Evolutionary conservation across 768 basidiomycete genomes (phyloP).

Genomic region (Tricholomella constricta): DNA sequence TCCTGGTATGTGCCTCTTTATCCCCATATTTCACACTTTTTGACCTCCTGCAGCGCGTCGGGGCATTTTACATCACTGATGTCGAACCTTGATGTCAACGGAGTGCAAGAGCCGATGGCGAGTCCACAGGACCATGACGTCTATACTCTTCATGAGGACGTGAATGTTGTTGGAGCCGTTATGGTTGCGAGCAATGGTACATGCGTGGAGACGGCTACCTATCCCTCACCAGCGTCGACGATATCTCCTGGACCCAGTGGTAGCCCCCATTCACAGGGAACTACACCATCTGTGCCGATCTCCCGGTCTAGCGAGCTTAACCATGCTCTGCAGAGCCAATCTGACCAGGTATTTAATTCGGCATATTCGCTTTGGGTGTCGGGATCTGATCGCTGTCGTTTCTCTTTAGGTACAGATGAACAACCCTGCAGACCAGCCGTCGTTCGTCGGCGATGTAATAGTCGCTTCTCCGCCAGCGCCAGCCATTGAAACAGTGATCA

Average conservation of each 20-base stretch:
- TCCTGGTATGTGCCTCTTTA: slow-evolving; percentile 39
- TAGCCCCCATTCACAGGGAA: slow-evolving; percentile 28
- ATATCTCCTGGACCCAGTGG: slow-evolving; percentile 37
- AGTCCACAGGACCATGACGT: slow-evolving; percentile 12
- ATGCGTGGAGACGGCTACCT: slow-evolving; percentile 11
- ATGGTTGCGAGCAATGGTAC: slow-evolving; percentile 7
- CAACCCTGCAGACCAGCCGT: neutral
- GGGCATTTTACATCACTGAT: slow-evolving; percentile 44
- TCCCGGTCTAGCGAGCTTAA: slow-evolving; percentile 38
- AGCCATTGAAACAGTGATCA: slow-evolving; percentile 4
- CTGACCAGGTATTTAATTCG: slow-evolving; percentile 23
- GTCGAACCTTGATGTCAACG: slow-evolving; percentile 43
- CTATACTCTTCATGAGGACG: slow-evolving; percentile 32
- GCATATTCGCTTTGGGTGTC: neutral
- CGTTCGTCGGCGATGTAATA: slow-evolving; percentile 1
- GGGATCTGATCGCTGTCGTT: neutral
- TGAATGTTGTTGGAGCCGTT: slow-evolving; percentile 9
- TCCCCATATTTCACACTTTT: slow-evolving; percentile 16
- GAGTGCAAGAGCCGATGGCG: slow-evolving; percentile 20
- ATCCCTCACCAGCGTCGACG: slow-evolving; percentile 47
- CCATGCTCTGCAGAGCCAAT: slow-evolving; percentile 34
- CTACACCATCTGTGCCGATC: slow-evolving; percentile 25
- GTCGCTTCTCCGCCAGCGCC: slow-evolving; percentile 4
- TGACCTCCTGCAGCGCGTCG: slow-evolving; percentile 28
- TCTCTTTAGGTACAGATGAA: slow-evolving; percentile 1